These are phyloP conservation scores for Achaetomium macrosporum DNA, from an alignment of 2,329 filamentous ascomycete genomes.

Conservation along the genomic window DNA sequence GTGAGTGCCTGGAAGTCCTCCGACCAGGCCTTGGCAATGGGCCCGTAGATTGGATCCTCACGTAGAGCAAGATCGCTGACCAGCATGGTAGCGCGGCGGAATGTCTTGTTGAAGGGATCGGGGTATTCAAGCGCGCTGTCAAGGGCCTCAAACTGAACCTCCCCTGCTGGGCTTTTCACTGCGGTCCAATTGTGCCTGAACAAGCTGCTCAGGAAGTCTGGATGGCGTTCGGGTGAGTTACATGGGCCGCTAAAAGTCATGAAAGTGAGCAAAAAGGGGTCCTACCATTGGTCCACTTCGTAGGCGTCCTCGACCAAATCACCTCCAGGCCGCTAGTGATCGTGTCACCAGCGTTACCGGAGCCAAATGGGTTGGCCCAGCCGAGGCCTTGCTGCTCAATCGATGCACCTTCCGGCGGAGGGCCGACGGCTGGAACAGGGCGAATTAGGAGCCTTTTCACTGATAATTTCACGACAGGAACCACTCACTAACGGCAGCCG, in stretches of 20 bases:
- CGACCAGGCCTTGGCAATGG: constrained; percentile 62
- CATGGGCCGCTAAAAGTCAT: neutral
- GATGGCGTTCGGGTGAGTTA: constrained; percentile 11
- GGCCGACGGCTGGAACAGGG: constrained; percentile 30
- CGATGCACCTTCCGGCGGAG: constrained; percentile 56
- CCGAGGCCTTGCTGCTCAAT: constrained; percentile 66
- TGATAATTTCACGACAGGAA: neutral
- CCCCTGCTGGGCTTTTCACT: constrained; percentile 68
- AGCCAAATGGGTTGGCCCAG: constrained; percentile 59
- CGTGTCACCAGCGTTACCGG: constrained; percentile 64
- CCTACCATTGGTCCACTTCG: constrained; percentile 60
- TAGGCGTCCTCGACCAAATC: constrained; percentile 70
- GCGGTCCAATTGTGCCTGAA: constrained; percentile 76
- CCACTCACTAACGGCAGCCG: constrained; percentile 26
- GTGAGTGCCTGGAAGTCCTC: constrained; percentile 48
- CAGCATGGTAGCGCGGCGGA: constrained; percentile 64
- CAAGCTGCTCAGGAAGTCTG: constrained; percentile 66
- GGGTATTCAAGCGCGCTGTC: constrained; percentile 67
- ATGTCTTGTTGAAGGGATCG: constrained; percentile 58
- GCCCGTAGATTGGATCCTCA: constrained; percentile 65
- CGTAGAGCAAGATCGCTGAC: constrained; percentile 69
- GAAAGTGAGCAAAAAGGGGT: neutral
- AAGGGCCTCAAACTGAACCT: constrained; percentile 72
- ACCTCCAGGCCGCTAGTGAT: constrained; percentile 75
- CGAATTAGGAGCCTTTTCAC: neutral